Conservation (phyloP, 306 rosid genomes). For the Mimosa pudica region DNA sequence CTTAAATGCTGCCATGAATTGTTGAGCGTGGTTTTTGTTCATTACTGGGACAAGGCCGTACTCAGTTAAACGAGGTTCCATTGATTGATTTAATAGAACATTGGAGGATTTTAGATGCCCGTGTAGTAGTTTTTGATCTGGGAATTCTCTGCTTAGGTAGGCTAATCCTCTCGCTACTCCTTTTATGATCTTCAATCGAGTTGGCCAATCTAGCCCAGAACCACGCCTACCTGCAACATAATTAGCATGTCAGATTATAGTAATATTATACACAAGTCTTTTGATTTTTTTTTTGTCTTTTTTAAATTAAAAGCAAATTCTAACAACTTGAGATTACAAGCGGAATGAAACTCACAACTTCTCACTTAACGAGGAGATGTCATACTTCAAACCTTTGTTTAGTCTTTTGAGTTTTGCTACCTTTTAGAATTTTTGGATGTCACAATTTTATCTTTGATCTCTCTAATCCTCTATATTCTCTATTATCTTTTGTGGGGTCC, state of each 20-base stretch:
- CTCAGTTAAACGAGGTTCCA: conserved; percentile 59
- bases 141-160: conserved; percentile 63
- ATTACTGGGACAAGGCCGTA: conserved; percentile 54
- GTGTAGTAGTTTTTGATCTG: conserved; percentile 45
- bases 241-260: background rate
- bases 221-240: conserved; percentile 49
- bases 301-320: no score
- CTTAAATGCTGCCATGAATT: conserved; percentile 62
- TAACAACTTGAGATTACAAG: no score
- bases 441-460: no score
- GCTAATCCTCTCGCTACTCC: conserved; percentile 71
- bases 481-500: no score
- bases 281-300: no score
- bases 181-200: conserved; percentile 72
- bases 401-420: no score
- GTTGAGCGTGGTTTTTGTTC: conserved; percentile 56
- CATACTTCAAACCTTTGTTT: no score
- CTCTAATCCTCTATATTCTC: no score
- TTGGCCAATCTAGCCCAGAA: conserved; percentile 60
- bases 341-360: no score
- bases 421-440: no score
- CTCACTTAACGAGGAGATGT: no score
- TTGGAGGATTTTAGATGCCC: conserved; percentile 95
- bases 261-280: background rate
- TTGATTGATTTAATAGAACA: conserved; percentile 51